Evolutionary conservation across 2,329 filamentous ascomycete genomes (phyloP).

Genomic region (Tolypocladium ovalisporum): DNA sequence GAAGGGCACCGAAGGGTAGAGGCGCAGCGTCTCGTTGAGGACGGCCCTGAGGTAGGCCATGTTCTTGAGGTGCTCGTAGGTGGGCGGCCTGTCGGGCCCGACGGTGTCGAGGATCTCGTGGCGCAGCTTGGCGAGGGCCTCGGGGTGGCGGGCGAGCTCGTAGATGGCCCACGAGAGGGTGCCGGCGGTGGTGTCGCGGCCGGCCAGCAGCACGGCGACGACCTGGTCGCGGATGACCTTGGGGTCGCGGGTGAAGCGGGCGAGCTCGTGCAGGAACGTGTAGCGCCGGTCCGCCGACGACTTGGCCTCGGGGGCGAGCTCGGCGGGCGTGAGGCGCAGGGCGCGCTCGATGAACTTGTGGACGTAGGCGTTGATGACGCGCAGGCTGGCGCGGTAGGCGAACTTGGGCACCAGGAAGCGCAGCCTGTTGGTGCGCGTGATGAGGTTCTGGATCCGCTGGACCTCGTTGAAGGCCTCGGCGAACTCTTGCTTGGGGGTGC

Average conservation of each 20-base stretch:
- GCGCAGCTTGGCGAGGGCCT: constrained; percentile 56
- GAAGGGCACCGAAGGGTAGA: constrained; percentile 71
- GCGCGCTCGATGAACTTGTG: constrained; percentile 67
- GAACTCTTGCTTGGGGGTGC: constrained; percentile 54
- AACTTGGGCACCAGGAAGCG: constrained; percentile 50
- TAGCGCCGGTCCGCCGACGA: constrained; percentile 49
- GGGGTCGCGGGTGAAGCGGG: constrained; percentile 62
- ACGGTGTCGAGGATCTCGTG: constrained; percentile 59
- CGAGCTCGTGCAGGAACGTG: constrained; percentile 80
- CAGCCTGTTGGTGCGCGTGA: constrained; percentile 55
- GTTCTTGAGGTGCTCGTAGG: constrained; percentile 71
- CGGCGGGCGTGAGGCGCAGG: constrained; percentile 55
- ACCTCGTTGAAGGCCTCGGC: constrained; percentile 71
- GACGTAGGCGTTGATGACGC: constrained; percentile 64
- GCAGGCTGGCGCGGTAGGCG: constrained; percentile 52
- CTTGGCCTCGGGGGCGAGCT: constrained; percentile 56
- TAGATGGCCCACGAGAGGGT: constrained; percentile 76
- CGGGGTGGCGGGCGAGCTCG: constrained; percentile 64
- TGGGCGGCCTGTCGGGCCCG: constrained; percentile 51
- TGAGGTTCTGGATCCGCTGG: constrained; percentile 60
- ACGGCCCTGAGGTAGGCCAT: constrained; percentile 74
- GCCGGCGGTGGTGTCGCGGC: constrained; percentile 75
- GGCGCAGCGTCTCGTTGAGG: constrained; percentile 66
- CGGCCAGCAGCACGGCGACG: constrained; percentile 71
- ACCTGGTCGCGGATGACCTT: constrained; percentile 75